Evolutionary conservation across 2,329 filamentous ascomycete species (phyloP), one percentile per base, ranked within the genome.

Genomic region (Penicillium thymicola): DNA sequence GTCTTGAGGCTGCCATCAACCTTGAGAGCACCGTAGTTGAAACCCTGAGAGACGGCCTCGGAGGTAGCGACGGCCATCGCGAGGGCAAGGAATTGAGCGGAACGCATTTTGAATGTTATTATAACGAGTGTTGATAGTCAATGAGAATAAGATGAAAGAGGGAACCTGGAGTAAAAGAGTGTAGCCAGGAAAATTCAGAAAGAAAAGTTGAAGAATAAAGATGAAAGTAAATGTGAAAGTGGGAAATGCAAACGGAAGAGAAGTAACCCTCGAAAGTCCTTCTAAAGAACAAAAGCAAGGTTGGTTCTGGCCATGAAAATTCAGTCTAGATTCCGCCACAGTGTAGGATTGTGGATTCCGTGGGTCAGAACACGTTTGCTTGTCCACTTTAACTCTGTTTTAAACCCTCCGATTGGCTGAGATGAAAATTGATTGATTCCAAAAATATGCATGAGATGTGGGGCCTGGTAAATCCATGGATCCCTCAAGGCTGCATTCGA

Each of bases 11-110:
- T 75, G 53, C 73, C 73, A 59, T 77, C 76, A 37, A 65, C 61
- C 61, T 75, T 72, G 42, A 67, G 71, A 32, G 73, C 61, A 61
- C 76, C 78, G 65, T 80, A 80, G 74, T 78, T 80, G 73, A 81
- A 80, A 60, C 78, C 78, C 61, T 75, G 71, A 63, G 69, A 70
- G 62, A 67, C 71, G 54, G 74, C 73, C 60, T 72, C 66, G 46
- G 70, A 62, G 37, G 71, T 60, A 27, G 69, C 67, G 51, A 74
- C 50, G 42, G 72, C 66, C 55, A 73, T 60, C 44, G 71, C 71
- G 47, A 73, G 59, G 21, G 73, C 70, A 56, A 75, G 63, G 51
- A 70, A 59, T 37, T 71, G 63, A 49, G 68, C 63, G 59, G 67
- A 61, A 51, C 72, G 68, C 69, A 73, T 72, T 40, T 58, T 73